Evolutionary conservation across 495 filamentous ascomycete genomes (phyloP), one percentile per base, ranked within the genome.

Genomic region (Penicillium angulare): DNA sequence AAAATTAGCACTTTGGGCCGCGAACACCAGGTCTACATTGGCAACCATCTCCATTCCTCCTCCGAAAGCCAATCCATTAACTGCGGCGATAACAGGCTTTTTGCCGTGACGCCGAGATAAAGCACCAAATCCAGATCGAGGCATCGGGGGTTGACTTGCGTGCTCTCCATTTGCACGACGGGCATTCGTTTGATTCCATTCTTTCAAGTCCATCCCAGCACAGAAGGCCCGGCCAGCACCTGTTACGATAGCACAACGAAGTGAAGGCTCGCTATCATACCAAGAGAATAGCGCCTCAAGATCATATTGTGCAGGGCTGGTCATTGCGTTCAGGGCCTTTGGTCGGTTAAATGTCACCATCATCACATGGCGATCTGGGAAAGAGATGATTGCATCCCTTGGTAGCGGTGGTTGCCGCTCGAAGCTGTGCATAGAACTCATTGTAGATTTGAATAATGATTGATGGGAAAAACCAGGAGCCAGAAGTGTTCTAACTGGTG

Each of bases 31-130:
- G 62, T 90, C 86, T 55, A 74, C 72, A 50, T 88, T 88, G 13
- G 81, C 65, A 6, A 79, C 66, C 59, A 86, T 82, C 66, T 89
- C 86, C 51, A 79, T 75, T 7, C 86, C 86, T 41, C 86, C 86
- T n/a, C 86, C 86, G 44, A 83, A 69, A 47, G 77, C 79, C 5
- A 84, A 49, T 7, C 86, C 86, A 57, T 86, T 82, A 21, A 88
- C 79, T 1, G 86, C 86, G 10, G 78, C 78, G 34, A 89, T 80
- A 21, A 89, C 64, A 16, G 86, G 86, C 44, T 66, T 63, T 29
- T 62, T 60, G 33, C 70, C 70, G 18, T 47, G 56, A 12, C 79
- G 69, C n/a, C 77, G 69, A 5, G 51, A 51, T 9, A 59, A 39
- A 7, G 26, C 56, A 10, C 43, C 52, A 36, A 59, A 55, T 15